phyloP scores from a whole-genome alignment of 2,329 filamentous ascomycete species.

The Curvularia hawaiiensis region DNA sequence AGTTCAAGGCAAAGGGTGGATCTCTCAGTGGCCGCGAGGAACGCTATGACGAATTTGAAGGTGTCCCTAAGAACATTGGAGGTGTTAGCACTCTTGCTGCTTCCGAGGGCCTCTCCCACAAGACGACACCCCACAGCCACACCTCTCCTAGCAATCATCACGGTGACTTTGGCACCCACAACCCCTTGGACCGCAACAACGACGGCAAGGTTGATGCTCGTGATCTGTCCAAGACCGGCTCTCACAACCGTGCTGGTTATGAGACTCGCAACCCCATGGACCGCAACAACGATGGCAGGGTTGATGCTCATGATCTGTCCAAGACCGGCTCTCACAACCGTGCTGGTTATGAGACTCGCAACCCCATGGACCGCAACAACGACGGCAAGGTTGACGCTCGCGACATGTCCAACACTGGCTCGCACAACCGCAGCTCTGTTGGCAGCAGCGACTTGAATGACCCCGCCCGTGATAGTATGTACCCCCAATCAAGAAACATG shows the following conservation, averaged over 20 bases:
- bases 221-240: constrained; percentile 9
- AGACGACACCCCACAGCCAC: constrained; percentile 19
- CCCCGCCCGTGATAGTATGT: constrained; percentile 9
- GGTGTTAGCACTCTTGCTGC: constrained; percentile 28
- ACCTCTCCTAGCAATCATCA: constrained; percentile 10
- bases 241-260: not conserved
- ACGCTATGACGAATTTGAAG: constrained; percentile 64
- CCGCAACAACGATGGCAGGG: constrained; percentile 10
- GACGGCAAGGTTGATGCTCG: constrained; percentile 7
- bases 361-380: constrained; percentile 17
- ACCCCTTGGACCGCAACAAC: constrained; percentile 17
- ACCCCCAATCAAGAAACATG: no score
- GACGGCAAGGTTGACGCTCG: constrained; percentile 8
- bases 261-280: constrained; percentile 5
- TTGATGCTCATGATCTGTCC: constrained; percentile 10
- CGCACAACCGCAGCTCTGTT: not conserved
- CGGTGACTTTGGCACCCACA: constrained; percentile 23
- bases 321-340: constrained; percentile 11
- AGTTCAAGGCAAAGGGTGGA: constrained; percentile 65
- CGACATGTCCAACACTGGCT: constrained; percentile 11
- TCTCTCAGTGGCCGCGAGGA: constrained; percentile 60
- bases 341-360: constrained; percentile 23
- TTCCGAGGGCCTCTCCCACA: constrained; percentile 24
- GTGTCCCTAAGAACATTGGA: constrained; percentile 61
- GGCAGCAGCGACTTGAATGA: constrained; percentile 7